phyloP scores from a whole-genome alignment of 2,329 filamentous ascomycete species.

The Monilinia laxa region DNA sequence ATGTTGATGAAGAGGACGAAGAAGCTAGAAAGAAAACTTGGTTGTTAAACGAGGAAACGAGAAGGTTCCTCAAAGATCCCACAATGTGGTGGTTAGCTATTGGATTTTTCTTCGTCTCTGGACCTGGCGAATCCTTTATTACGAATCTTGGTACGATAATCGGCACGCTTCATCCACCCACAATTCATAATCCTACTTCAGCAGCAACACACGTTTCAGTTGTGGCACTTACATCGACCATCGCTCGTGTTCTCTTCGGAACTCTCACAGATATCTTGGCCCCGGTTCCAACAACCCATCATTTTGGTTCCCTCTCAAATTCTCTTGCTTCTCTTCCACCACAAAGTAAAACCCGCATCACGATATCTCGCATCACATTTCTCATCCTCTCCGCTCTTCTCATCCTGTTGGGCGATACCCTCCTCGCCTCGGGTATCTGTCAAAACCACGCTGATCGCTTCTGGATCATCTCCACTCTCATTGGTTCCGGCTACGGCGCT shows the following conservation, averaged over 20 bases:
- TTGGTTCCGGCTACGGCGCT: conserved; percentile 91
- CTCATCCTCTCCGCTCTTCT: conserved; percentile 73
- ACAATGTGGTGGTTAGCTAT: conserved; percentile 95
- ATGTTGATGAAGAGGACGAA: conserved; percentile 48
- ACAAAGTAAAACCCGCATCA: conserved; percentile 46
- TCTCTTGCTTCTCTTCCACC: conserved; percentile 41
- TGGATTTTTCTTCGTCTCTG: conserved; percentile 79
- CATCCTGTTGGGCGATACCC: conserved; percentile 71
- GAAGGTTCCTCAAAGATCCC: conserved; percentile 76
- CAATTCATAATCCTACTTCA: conserved; percentile 51
- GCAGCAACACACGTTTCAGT: conserved; percentile 90
- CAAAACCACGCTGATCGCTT: conserved; percentile 77
- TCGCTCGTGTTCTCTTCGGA: conserved; percentile 87
- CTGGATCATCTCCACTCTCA: conserved; percentile 78
- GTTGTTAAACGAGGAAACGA: conserved; percentile 88
- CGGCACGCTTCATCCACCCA: conserved; percentile 71
- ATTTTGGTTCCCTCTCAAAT: conserved; percentile 34
- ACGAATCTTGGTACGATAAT: conserved; percentile 97
- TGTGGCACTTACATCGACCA: conserved; percentile 83
- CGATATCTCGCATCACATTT: conserved; percentile 76
- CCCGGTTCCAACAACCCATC: conserved; percentile 49
- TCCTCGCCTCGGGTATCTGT: conserved; percentile 72
- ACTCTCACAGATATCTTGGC: conserved; percentile 86
- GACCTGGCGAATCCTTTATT: conserved; percentile 92
- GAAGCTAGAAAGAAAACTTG: conserved; percentile 75